Conservation (phyloP, 2,329 filamentous ascomycete species). For the Hypoxylon sp. region DNA sequence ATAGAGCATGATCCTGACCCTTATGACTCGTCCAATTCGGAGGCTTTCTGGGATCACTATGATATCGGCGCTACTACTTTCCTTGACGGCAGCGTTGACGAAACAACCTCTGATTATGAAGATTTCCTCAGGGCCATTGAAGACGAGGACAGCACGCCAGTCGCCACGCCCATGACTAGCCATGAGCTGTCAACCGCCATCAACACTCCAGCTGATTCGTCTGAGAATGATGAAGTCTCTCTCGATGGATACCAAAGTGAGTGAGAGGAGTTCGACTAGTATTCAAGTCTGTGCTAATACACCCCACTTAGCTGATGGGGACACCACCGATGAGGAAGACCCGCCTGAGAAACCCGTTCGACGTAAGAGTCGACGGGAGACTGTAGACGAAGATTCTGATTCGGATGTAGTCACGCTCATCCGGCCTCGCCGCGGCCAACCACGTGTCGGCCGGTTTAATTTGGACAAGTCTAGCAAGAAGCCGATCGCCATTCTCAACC, state of each 20-base stretch:
- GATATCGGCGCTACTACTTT: slow-evolving; percentile 62
- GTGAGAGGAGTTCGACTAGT: slow-evolving; percentile 51
- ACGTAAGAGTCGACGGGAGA: slow-evolving; percentile 61
- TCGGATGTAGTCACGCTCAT: slow-evolving; percentile 63
- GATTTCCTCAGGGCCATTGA: slow-evolving; percentile 54
- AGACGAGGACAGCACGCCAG: slow-evolving; percentile 58
- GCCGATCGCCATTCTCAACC: slow-evolving; percentile 70
- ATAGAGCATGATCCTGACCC: slow-evolving; percentile 74
- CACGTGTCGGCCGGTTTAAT: slow-evolving; percentile 67
- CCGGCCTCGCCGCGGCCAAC: slow-evolving; percentile 63
- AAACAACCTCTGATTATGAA: slow-evolving; percentile 58
- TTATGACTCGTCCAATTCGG: slow-evolving; percentile 67
- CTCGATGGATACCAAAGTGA: slow-evolving; percentile 72
- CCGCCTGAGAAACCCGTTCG: slow-evolving; percentile 61
- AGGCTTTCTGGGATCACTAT: slow-evolving; percentile 74
- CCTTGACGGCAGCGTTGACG: slow-evolving; percentile 47
- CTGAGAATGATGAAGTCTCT: slow-evolving; percentile 57
- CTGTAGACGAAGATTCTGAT: slow-evolving; percentile 59
- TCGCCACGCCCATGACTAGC: slow-evolving; percentile 57
- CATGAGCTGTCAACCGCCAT: slow-evolving; percentile 51
- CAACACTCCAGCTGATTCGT: slow-evolving; percentile 52
- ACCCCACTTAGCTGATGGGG: slow-evolving; percentile 64
- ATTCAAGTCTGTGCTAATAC: slow-evolving; percentile 55
- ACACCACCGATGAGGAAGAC: slow-evolving; percentile 72
- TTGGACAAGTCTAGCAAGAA: slow-evolving; percentile 67